Evolutionary conservation across 805 yeast species (phyloP).

Genomic region (Lachancea nothofagi): DNA sequence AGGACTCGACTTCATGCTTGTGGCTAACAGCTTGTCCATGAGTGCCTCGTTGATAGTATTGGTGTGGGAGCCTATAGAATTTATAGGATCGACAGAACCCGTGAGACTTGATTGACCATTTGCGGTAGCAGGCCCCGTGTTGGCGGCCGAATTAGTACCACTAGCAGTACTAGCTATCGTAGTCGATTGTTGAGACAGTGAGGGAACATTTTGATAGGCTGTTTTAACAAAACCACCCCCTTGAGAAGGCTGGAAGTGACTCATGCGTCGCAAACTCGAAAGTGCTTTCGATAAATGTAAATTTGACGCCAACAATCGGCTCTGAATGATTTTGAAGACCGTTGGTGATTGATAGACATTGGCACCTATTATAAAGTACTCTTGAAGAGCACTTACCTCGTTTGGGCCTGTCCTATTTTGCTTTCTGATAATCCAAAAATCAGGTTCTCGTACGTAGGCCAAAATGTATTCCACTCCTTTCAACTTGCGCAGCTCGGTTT

Average conservation of each 20-base stretch:
- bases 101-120: constrained; percentile 8
- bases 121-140: constrained; percentile 5
- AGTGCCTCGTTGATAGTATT: constrained; percentile 25
- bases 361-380: constrained; percentile 86
- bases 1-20: constrained; percentile 31
- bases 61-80: not conserved
- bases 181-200: constrained; percentile 1
- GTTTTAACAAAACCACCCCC: constrained; percentile 35
- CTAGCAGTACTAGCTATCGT: constrained; percentile 2
- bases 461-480: constrained; percentile 82
- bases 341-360: constrained; percentile 88
- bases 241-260: constrained; percentile 53
- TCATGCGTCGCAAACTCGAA: constrained; percentile 41
- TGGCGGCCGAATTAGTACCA: constrained; percentile 7
- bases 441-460: constrained; percentile 75
- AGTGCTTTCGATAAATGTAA: constrained; percentile 43
- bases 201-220: constrained; percentile 4
- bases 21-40: constrained; percentile 29
- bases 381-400: constrained; percentile 46
- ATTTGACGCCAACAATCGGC: constrained; percentile 54
- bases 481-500: constrained; percentile 65
- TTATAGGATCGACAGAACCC: constrained; percentile 2
- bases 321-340: constrained; percentile 63
- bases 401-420: constrained; percentile 56
- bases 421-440: constrained; percentile 84